phyloP scores from a whole-genome alignment of 2,329 filamentous ascomycete genomes.

The Pleomassaria siparia region DNA sequence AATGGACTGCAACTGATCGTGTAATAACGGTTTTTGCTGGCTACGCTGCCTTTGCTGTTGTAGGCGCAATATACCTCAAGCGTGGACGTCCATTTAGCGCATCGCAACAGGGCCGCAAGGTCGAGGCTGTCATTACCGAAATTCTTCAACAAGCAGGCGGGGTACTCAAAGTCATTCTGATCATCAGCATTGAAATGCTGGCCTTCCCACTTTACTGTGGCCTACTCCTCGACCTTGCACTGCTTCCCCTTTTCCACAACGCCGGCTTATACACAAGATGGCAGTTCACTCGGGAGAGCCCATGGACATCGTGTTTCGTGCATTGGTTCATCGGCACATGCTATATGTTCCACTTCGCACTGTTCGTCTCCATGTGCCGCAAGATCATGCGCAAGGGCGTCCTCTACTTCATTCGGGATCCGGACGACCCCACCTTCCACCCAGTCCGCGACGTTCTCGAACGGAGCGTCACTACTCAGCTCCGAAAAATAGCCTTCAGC shows the following conservation, averaged over 20 bases:
- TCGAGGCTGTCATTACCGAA: slow-evolving; percentile 79
- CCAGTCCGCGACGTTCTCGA: slow-evolving; percentile 96
- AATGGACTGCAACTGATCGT: slow-evolving; percentile 57
- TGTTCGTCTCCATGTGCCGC: slow-evolving; percentile 98
- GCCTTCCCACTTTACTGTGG: slow-evolving; percentile 96
- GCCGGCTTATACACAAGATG: slow-evolving; percentile 77
- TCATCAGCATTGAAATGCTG: slow-evolving; percentile 99
- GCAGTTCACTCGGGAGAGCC: slow-evolving; percentile 74
- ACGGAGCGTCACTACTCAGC: slow-evolving; percentile 85
- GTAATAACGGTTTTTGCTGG: slow-evolving; percentile 77
- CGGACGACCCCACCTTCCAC: slow-evolving; percentile 97
- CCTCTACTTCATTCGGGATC: slow-evolving; percentile 96
- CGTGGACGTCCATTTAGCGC: slow-evolving; percentile 69
- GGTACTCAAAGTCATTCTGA: slow-evolving; percentile 95
- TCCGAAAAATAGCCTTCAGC: slow-evolving; percentile 94
- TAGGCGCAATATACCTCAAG: slow-evolving; percentile 78
- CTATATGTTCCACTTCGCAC: slow-evolving; percentile 99
- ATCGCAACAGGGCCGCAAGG: slow-evolving; percentile 54
- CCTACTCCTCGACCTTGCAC: slow-evolving; percentile 80
- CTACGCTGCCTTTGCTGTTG: slow-evolving; percentile 73
- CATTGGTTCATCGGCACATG: slow-evolving; percentile 99
- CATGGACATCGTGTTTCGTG: slow-evolving; percentile 89
- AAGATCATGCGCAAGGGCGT: slow-evolving; percentile 96
- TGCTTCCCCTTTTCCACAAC: slow-evolving; percentile 84
- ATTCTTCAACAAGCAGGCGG: slow-evolving; percentile 89